A percentile compares a stretch with the other conserved stretches of the same genome.
These are phyloP conservation scores for Graphilbum fragrans DNA, from an alignment of 2,329 filamentous ascomycete genomes.

Conservation along the genomic window DNA sequence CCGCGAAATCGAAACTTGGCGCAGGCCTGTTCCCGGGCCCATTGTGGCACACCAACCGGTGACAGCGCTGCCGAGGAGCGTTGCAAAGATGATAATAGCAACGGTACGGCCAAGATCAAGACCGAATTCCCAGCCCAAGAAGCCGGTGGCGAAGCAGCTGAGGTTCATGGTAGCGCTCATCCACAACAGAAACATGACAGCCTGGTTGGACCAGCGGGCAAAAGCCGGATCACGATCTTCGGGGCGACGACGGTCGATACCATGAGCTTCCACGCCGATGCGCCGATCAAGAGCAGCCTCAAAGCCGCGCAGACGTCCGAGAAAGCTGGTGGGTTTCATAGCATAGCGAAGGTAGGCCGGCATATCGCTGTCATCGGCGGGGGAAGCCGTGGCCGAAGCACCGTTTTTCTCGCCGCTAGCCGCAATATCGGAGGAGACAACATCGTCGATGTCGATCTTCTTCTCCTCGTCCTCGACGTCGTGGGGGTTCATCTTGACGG, in stretches of 20 bases:
- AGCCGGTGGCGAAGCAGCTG: constrained; percentile 37
- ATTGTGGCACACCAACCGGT: constrained; percentile 37
- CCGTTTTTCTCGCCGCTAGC: not conserved
- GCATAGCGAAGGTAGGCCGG: constrained; percentile 5
- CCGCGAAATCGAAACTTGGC: constrained; percentile 36
- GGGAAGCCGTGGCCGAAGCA: not conserved
- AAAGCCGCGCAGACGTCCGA: constrained; percentile 22
- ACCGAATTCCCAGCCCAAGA: constrained; percentile 36
- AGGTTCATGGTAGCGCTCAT: constrained; percentile 38
- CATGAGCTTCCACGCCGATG: constrained; percentile 35
- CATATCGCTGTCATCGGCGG: not conserved
- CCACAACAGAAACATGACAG: constrained; percentile 40
- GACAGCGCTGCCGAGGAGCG: constrained; percentile 28
- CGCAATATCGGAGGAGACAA: not conserved
- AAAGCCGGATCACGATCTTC: constrained; percentile 26
- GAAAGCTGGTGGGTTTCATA: constrained; percentile 2
- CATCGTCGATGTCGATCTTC: constrained; percentile 6
- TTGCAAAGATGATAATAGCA: constrained; percentile 31
- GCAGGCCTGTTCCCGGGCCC: constrained; percentile 34
- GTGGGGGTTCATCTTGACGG: not conserved
- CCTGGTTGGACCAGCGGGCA: constrained; percentile 24
- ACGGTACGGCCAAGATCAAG: constrained; percentile 30
- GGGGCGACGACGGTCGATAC: constrained; percentile 30
- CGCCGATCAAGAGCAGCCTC: constrained; percentile 31
- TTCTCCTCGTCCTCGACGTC: constrained; percentile 9